A percentile compares a stretch with the other conserved stretches of the same genome.
These are phyloP conservation scores for Veloboletus limbatus DNA, from an alignment of 1,284 basidiomycete genomes.

Conservation along the genomic window DNA sequence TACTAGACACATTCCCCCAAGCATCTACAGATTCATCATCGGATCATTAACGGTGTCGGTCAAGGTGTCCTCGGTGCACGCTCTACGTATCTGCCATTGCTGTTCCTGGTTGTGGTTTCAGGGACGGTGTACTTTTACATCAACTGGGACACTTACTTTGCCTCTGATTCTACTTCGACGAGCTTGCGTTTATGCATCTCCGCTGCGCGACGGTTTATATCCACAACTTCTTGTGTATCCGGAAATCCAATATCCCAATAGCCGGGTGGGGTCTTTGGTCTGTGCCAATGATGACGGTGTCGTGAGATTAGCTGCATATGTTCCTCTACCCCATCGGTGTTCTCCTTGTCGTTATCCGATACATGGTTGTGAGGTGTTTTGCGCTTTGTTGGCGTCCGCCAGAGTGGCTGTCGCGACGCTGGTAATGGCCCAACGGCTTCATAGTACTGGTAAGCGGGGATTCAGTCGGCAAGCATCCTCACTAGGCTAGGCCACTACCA, in stretches of 20 bases:
- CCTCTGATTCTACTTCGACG: conserved; percentile 54
- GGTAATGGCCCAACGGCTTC: conserved; percentile 71
- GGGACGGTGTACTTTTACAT: not conserved
- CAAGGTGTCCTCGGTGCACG: conserved; percentile 17
- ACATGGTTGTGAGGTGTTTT: conserved; percentile 11
- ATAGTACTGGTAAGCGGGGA: conserved; percentile 62
- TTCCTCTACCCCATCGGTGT: conserved; percentile 39
- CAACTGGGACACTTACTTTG: conserved; percentile 38
- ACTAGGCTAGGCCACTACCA: conserved; percentile 10
- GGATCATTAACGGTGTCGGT: conserved; percentile 10
- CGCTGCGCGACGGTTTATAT: conserved; percentile 70
- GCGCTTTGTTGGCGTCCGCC: conserved; percentile 57
- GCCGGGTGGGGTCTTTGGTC: conserved; percentile 75
- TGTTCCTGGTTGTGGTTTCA: conserved; percentile 19
- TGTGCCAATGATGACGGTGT: conserved; percentile 72
- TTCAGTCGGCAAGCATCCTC: not conserved
- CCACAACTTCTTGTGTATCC: conserved; percentile 71
- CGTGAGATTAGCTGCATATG: conserved; percentile 78
- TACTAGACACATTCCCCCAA: conserved; percentile 33
- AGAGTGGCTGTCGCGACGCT: conserved; percentile 62
- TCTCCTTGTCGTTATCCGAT: conserved; percentile 23
- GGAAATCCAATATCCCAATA: conserved; percentile 92
- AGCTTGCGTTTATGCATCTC: conserved; percentile 68
- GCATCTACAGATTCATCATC: conserved; percentile 8
- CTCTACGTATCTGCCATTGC: conserved; percentile 29